Conservation (phyloP, 2,329 filamentous ascomycete genomes). For the Spiromastix sp. region DNA sequence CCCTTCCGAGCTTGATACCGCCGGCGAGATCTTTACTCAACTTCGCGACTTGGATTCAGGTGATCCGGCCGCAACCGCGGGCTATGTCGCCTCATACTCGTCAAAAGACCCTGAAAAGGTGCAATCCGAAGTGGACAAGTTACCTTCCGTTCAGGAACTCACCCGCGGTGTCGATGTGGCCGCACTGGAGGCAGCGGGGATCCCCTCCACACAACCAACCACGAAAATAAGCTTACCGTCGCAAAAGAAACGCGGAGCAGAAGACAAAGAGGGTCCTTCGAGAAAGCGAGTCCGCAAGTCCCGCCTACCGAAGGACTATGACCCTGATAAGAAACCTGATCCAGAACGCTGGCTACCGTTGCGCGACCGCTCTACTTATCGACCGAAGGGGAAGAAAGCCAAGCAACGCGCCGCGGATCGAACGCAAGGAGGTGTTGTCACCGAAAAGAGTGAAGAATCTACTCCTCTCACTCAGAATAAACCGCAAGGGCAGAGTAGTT, state of each 20-base stretch:
- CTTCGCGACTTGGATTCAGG: slow-evolving; percentile 54
- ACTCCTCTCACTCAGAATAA: slow-evolving; percentile 23
- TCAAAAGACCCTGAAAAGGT: slow-evolving; percentile 33
- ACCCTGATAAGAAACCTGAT: slow-evolving; percentile 69
- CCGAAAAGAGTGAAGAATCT: slow-evolving; percentile 55
- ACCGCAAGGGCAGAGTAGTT: slow-evolving; percentile 25
- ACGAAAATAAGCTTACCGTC: slow-evolving; percentile 16
- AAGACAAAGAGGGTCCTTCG: slow-evolving; percentile 20
- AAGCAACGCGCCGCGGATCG: slow-evolving; percentile 69
- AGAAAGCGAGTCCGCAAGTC: slow-evolving; percentile 37
- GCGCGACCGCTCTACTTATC: slow-evolving; percentile 77
- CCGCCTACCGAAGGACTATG: slow-evolving; percentile 41
- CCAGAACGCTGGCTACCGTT: slow-evolving; percentile 89
- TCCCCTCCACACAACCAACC: slow-evolving; percentile 26
- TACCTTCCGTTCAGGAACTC: slow-evolving; percentile 32
- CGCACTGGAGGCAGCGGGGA: slow-evolving; percentile 35
- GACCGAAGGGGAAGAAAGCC: slow-evolving; percentile 84
- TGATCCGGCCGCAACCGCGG: slow-evolving; percentile 64
- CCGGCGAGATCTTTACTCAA: slow-evolving; percentile 67
- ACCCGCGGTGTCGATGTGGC: slow-evolving; percentile 33
- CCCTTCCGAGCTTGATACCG: slow-evolving; percentile 55
- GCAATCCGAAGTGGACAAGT: slow-evolving; percentile 25
- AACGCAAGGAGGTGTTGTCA: slow-evolving; percentile 77
- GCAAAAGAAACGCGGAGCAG: slow-evolving; percentile 30
- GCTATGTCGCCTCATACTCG: slow-evolving; percentile 75